Evolutionary conservation across 2,329 filamentous ascomycete genomes (phyloP), one percentile per base, ranked within the genome.

Genomic region (Verticillium nubilum): DNA sequence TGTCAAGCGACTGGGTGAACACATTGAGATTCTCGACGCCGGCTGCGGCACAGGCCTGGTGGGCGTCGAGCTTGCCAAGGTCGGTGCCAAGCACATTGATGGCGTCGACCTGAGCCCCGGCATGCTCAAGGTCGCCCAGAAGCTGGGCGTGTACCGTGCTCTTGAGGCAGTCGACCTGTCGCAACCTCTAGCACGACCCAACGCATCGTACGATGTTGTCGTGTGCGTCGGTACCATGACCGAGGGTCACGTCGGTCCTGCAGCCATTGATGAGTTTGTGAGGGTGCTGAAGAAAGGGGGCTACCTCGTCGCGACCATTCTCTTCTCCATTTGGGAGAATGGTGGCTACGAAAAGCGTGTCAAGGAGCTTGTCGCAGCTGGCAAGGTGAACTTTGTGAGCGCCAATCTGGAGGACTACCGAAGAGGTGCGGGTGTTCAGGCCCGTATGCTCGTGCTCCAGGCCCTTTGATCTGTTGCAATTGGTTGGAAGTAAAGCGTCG

Each of bases 21-120:
- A 63, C 23, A 35, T 68, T 31, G 61, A 65, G 60, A 77, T 84
- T 59, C 74, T 83, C 0, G 82, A 85, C 60, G 81, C 81, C 25
- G 82, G 82, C n/a, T 84, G 81, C 60, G 82, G 82, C 4, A 84
- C 81, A 0, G 82, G 82, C 0, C 75, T 83, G 9, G 80, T 82
- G 12, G 82, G 80, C 4, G 67, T 75, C 23, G 76, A 76, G 27
- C 75, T 85, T 4, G 72, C 75, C 25, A 68, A 74, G 37, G 66
- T 73, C 31, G 76, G 78, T 2, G 76, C 75, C 3, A 72, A 72
- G 37, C 69, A 72, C n/a, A 75, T 85, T 50, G 78, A 83, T 56
- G 82, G 82, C 27, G 67, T 83, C 27, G 82, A 85, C 63, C 69
- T 84, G 17, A 80, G 77, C 56, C 73, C 75, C 1, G 76, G 78